phyloP scores from a whole-genome alignment of 2,329 filamentous ascomycete genomes.

The Didymosphaeria variabile region DNA sequence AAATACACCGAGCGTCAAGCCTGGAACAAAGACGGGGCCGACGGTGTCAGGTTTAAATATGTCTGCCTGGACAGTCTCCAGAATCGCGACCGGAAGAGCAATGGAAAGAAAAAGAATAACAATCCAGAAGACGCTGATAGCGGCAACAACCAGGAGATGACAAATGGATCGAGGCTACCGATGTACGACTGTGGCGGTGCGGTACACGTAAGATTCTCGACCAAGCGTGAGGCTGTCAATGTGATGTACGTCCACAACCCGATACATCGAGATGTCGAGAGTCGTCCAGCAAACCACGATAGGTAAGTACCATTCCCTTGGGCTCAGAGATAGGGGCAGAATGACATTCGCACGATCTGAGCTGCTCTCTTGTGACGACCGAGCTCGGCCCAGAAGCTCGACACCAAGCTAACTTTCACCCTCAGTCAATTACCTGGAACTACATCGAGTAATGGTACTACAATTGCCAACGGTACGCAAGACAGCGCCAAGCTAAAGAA shows the following conservation, averaged over 20 bases:
- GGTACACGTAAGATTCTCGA: conserved; percentile 47
- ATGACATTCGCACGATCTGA: neutral
- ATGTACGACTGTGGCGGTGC: conserved; percentile 47
- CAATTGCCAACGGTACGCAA: conserved; percentile 13
- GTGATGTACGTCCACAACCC: conserved; percentile 49
- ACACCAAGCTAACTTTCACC: neutral
- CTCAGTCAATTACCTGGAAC: conserved; percentile 19
- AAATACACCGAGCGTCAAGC: conserved; percentile 45
- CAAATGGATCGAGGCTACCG: conserved; percentile 19
- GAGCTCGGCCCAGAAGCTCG: neutral
- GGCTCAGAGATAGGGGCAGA: neutral
- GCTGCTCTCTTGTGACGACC: neutral
- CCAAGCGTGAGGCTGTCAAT: conserved; percentile 44
- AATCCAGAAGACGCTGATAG: conserved; percentile 19
- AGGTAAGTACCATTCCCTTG: conserved; percentile 26
- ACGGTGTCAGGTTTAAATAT: conserved; percentile 45
- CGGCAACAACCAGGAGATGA: conserved; percentile 14
- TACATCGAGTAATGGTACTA: conserved; percentile 12
- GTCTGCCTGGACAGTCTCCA: conserved; percentile 46
- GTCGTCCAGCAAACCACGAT: conserved; percentile 22
- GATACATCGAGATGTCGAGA: conserved; percentile 39
- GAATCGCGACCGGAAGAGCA: conserved; percentile 38
- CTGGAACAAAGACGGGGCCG: conserved; percentile 37
- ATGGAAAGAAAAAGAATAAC: conserved; percentile 33
- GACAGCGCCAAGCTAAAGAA: conserved; percentile 25